Evolutionary conservation across 2,329 filamentous ascomycete species (phyloP).

Genomic region (Thelonectria rubi): DNA sequence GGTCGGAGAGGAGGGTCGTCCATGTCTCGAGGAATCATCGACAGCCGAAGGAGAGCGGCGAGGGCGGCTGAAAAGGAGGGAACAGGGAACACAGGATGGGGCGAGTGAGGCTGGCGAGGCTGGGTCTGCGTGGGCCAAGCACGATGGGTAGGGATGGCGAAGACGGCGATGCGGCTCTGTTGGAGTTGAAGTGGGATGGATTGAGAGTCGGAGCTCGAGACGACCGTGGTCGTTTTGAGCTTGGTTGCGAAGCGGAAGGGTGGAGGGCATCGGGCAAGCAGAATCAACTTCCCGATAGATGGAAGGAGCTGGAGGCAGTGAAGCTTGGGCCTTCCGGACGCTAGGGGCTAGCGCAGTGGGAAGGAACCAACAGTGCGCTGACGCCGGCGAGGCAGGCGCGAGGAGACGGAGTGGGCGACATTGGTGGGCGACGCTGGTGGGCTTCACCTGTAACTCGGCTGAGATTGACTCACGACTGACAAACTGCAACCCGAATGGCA

Average conservation of each 20-base stretch:
- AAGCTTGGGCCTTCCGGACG: slow-evolving; percentile 25
- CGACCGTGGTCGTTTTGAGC: slow-evolving; percentile 14
- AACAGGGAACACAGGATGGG: background rate
- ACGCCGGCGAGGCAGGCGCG: too few relatives aligned
- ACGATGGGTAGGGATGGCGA: background rate
- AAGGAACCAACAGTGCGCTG: slow-evolving; percentile 10
- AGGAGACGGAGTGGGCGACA: too few relatives aligned
- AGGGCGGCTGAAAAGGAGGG: background rate
- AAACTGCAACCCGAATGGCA: too few relatives aligned
- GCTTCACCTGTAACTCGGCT: background rate
- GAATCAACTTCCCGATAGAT: background rate
- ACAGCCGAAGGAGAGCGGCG: slow-evolving; percentile 3
- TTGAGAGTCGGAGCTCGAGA: background rate
- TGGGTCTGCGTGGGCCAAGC: too few relatives aligned
- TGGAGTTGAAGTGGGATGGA: slow-evolving; percentile 18
- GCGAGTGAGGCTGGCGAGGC: background rate
- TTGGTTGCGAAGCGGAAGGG: slow-evolving; percentile 17
- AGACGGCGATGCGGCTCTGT: slow-evolving; percentile 26
- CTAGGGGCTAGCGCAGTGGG: slow-evolving; percentile 20
- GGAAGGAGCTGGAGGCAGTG: background rate
- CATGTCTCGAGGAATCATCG: slow-evolving; percentile 29
- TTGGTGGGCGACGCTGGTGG: background rate
- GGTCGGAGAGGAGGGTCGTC: slow-evolving; percentile 30
- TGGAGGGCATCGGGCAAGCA: slow-evolving; percentile 10
- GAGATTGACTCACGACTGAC: background rate